Evolutionary conservation across 768 basidiomycete genomes (phyloP).

Genomic region (Asterophora lycoperdoides): DNA sequence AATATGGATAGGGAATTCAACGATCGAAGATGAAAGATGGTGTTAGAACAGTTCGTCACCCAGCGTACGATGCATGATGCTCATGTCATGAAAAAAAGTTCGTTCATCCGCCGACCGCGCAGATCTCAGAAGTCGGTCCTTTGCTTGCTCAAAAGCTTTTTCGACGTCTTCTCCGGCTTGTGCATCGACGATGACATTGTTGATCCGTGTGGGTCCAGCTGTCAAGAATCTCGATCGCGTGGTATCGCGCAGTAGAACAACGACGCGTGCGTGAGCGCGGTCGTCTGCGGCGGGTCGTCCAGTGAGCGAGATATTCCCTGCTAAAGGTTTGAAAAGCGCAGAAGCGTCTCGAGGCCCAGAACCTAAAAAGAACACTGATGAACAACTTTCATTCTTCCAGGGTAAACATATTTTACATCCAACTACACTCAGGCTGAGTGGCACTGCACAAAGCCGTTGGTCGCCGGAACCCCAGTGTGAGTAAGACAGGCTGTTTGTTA

Average conservation of each 20-base stretch:
- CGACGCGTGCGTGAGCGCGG: too few species aligned
- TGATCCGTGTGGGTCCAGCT: too few species aligned
- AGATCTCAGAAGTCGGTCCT: conserved; percentile 31
- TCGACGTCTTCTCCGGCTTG: conserved; percentile 27
- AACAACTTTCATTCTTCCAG: too few species aligned
- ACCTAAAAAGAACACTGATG: too few species aligned
- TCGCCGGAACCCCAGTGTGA: conserved; percentile 23
- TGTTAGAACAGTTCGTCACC: conserved; percentile 6
- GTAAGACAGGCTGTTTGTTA: conserved; percentile 23
- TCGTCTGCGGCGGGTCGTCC: too few species aligned
- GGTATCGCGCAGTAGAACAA: too few species aligned
- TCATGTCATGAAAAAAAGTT: conserved; percentile 1
- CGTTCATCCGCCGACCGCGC: not conserved
- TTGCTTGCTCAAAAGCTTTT: conserved; percentile 42
- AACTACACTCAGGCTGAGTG: conserved; percentile 11
- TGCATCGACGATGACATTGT: too few species aligned
- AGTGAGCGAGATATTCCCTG: too few species aligned
- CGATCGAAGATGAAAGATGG: not conserved
- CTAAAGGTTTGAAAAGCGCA: too few species aligned
- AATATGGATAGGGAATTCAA: not conserved
- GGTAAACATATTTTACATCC: not conserved
- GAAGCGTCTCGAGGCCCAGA: too few species aligned
- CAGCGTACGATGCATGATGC: conserved; percentile 1
- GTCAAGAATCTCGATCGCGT: too few species aligned
- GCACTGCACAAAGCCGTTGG: conserved; percentile 25